Base-by-base conservation (phyloP, 805 yeast genomes). In the Candida corydali region DNA sequence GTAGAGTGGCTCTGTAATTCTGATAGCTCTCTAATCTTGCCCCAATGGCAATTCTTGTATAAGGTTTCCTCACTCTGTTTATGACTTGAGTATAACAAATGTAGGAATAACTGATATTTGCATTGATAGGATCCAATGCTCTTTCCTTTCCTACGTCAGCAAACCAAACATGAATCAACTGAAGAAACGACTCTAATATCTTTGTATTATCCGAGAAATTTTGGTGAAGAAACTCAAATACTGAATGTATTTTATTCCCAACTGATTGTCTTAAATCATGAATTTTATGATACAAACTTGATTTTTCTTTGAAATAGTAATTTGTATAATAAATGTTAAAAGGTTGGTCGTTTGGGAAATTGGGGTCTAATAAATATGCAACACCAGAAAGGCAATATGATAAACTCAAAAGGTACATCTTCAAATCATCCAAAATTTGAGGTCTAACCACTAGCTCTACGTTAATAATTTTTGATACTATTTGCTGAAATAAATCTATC, bases 81-180 rank as follows among this genome's bases (percentile, higher is more conserved):
- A 85, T 61, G n/a, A 75, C 66, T 50, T 83, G 89, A 8, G 78
- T 64, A 26, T 73, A 70, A 30, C 73, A 74, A 37, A 82, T 65
- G 49, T 74, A 78, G 0, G 70, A 66, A 40, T 78, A 75, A 32
- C 76, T 76, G 23, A 81, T 65, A 25, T 64, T 62, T 4, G 80
- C 74, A 30, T 78, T 80, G 40, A 78, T 75, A 3, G 72, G 62
- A 28, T 72, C 79, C 34, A 80, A 70, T 1, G 81, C 57, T 9
- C 82, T 63, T 46, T 86, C 94, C 38, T 76, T 71, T 2, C 95
- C 95, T 17, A 82, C 82, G 51, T 87, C 93, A 17, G 82, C 69
- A 47, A 82, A 80, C 86, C 94, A 93, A 5, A 82, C 76, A 43
- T 82, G 78, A 29, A 82, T 53, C 3, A 82, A 79, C 49, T 77